Percentiles rank a stretch among this genome's conserved stretches.
phyloP scores from a whole-genome alignment of 1,284 basidiomycete species.

The Malassezia brasiliensis region DNA sequence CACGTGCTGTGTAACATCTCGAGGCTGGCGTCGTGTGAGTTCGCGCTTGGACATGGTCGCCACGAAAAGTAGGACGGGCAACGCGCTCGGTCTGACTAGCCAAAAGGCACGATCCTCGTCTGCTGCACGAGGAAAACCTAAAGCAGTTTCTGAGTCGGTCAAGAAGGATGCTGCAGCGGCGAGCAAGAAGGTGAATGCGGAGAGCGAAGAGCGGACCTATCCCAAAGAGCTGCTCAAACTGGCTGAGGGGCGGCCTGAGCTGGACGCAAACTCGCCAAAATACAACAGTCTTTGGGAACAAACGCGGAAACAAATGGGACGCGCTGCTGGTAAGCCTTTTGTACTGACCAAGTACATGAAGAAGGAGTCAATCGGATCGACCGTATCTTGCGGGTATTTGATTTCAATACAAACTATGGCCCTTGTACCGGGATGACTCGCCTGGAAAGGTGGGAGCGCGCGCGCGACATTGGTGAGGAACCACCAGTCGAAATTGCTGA shows the following conservation, averaged over 20 bases:
- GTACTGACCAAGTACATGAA: conserved; percentile 29
- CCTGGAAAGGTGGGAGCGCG: conserved; percentile 78
- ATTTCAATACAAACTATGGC: conserved; percentile 51
- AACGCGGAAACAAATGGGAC: conserved; percentile 22
- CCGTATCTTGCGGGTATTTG: conserved; percentile 42
- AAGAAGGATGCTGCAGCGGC: not conserved
- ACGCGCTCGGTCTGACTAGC: conserved; percentile 8
- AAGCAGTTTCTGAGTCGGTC: not conserved
- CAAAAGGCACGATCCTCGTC: conserved; percentile 2
- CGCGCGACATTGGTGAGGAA: conserved; percentile 65
- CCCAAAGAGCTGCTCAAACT: not conserved
- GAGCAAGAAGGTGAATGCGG: not conserved
- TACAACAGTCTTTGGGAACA: conserved; percentile 35
- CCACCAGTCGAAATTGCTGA: conserved; percentile 67
- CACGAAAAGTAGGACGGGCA: not conserved
- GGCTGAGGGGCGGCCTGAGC: conserved; percentile 14
- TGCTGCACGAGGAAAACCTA: not conserved
- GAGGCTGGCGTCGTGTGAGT: no score
- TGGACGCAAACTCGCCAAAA: conserved; percentile 26
- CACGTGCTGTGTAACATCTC: conserved; percentile 12
- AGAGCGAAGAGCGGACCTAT: not conserved
- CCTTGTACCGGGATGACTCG: conserved; percentile 74
- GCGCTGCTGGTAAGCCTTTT: conserved; percentile 18
- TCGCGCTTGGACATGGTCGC: not conserved
- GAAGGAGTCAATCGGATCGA: conserved; percentile 36